Base-by-base conservation (phyloP, 75 land plant genomes). In the Cryptomeria japonica region DNA sequence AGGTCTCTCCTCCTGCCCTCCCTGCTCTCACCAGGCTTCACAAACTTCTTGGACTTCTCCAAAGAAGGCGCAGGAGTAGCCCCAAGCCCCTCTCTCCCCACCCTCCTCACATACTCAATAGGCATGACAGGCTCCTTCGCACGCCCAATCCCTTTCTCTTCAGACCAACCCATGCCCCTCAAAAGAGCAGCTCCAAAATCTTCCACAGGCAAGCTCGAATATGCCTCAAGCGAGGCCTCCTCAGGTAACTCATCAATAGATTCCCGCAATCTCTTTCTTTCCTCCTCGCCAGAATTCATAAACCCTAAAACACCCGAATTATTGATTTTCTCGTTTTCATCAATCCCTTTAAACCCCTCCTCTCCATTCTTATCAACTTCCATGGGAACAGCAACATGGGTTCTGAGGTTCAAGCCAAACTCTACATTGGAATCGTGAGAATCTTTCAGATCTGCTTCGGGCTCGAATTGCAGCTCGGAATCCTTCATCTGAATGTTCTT, bases 111-210 rank as follows among this genome's bases (percentile, higher is more conserved):
- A 85, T 86, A 86, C 88, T 96, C 93, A 1, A 87, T 56, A 16
- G 94, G 90, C 79, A 88, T 87, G 10, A 94, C 93, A 80, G 90
- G 93, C 39, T 84, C 93, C 84, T 93, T 93, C 3, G 90, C 89
- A 13, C 84, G 87, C n/a, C 97, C 97, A 55, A 95, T 91, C 19
- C 93, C 96, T 28, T 88, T 88, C 16, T 95, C 99, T 82, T 94
- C 91, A 68, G 79, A 79, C 99, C 99, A 98, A 37, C 99, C 99
- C 87, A 94, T 94, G 2, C 99, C 97, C 38, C 91, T 85, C 34
- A 98, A 90, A 84, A 97, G 38, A 1, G 99, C 99, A 10, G 91
- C 93, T 3, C 90, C 98, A 80, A 94, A 98, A 1, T 89, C 93
- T 89, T 98, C 99, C 1, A 98, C 93, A 1, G 97, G 94, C 41